phyloP scores from a whole-genome alignment of 352 stramenopile species.

The Blastocystis sp. region DNA sequence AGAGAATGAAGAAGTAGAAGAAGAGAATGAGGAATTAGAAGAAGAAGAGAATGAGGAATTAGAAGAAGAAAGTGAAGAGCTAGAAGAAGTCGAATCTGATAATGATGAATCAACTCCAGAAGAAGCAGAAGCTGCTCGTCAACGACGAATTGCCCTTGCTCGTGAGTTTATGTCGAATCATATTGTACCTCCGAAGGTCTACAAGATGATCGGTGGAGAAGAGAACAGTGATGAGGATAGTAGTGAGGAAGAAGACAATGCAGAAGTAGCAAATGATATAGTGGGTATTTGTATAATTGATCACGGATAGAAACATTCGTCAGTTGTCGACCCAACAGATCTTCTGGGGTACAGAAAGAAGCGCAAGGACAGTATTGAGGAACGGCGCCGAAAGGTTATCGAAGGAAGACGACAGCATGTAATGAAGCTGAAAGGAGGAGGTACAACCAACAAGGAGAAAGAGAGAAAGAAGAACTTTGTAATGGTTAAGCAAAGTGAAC shows the following conservation, averaged over 20 bases:
- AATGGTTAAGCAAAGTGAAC: constrained; percentile 89
- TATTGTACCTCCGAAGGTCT: neutral
- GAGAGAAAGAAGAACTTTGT: constrained; percentile 91
- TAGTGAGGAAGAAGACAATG: constrained; percentile 33
- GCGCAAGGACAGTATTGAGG: constrained; percentile 75
- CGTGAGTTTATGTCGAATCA: constrained; percentile 5
- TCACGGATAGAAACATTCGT: neutral
- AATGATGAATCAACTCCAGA: constrained; percentile 66
- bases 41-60: constrained; percentile 66
- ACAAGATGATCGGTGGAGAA: neutral
- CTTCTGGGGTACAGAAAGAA: constrained; percentile 81
- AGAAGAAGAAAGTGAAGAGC: constrained; percentile 70
- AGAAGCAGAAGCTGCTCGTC: constrained; percentile 9
- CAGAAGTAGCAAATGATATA: constrained; percentile 60
- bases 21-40: constrained; percentile 63
- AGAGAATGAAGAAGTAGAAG: constrained; percentile 20
- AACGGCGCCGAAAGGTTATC: constrained; percentile 48
- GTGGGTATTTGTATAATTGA: neutral
- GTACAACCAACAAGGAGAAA: constrained; percentile 95
- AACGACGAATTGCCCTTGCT: neutral
- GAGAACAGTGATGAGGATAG: neutral
- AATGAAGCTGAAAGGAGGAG: constrained; percentile 74
- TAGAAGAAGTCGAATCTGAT: constrained; percentile 73
- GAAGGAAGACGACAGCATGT: neutral
- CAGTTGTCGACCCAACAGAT: constrained; percentile 69